A percentile compares a stretch with the other conserved stretches of the same genome.
Conservation (phyloP, 306 rosid species). For the Gastrolobium bilobum region DNA sequence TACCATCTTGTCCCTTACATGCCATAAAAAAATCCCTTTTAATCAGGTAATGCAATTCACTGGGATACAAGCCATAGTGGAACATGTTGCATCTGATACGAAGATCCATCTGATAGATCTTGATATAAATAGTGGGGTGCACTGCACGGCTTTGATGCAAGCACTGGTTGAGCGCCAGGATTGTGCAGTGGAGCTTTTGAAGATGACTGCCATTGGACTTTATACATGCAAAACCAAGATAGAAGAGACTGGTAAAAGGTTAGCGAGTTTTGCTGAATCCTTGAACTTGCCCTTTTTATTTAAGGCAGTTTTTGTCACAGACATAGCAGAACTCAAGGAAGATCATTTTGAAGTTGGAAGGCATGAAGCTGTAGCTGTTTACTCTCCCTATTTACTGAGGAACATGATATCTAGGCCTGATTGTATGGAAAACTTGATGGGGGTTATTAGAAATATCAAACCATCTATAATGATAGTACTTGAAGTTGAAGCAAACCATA, state of each 20-base stretch:
- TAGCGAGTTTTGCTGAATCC: slow-evolving; percentile 64
- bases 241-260: slow-evolving; percentile 63
- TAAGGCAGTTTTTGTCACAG: slow-evolving; percentile 56
- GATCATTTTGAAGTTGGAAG: slow-evolving; percentile 57
- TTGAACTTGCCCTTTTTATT: slow-evolving; percentile 71
- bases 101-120: slow-evolving; percentile 77
- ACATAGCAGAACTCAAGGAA: slow-evolving; percentile 61
- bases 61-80: slow-evolving; percentile 70
- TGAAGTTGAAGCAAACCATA: slow-evolving; percentile 73
- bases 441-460: slow-evolving; percentile 60
- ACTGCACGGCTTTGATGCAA: slow-evolving; percentile 70
- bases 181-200: slow-evolving; percentile 55
- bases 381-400: slow-evolving; percentile 58
- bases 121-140: slow-evolving; percentile 65
- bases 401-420: slow-evolving; percentile 61
- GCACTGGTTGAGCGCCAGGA: slow-evolving; percentile 61
- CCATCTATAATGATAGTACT: slow-evolving; percentile 69
- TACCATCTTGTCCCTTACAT: slow-evolving; percentile 26
- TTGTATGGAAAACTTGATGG: slow-evolving; percentile 77
- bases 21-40: slow-evolving; percentile 66
- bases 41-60: slow-evolving; percentile 61
- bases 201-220: slow-evolving; percentile 66
- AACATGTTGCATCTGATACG: slow-evolving; percentile 56
- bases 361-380: slow-evolving; percentile 67
- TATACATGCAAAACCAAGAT: slow-evolving; percentile 21